A percentile compares a stretch with the other conserved stretches of the same genome.
Evolutionary conservation across 192 early-diverging fungal genomes (phyloP).

Genomic region (Backusella luteola): DNA sequence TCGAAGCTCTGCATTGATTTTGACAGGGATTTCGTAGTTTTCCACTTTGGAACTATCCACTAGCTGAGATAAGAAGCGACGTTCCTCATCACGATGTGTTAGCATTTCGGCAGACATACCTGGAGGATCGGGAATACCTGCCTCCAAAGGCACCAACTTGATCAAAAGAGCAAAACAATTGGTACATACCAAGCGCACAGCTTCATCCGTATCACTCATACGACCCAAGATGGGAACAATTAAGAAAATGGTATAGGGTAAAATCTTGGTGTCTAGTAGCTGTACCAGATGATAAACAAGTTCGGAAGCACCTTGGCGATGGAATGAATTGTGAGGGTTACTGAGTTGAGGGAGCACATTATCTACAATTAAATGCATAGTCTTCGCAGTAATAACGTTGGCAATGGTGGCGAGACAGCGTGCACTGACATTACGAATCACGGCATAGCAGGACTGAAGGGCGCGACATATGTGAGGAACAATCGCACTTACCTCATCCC

Average conservation of each 20-base stretch:
- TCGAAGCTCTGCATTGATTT: conserved; percentile 91
- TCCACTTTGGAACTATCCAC: conserved; percentile 87
- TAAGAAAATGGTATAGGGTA: conserved; percentile 97
- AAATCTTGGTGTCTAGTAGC: conserved; percentile 71
- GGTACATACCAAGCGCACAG: conserved; percentile 85
- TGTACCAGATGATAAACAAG: conserved; percentile 77
- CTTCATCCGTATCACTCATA: conserved; percentile 95
- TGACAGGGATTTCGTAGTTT: conserved; percentile 81
- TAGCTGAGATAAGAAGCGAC: conserved; percentile 92
- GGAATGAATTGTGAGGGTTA: conserved; percentile 59
- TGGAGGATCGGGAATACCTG: conserved; percentile 91
- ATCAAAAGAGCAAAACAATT: conserved; percentile 95
- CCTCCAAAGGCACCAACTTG: conserved; percentile 93
- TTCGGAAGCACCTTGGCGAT: conserved; percentile 90
- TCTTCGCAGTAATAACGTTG: conserved; percentile 59
- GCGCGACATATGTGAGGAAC: conserved; percentile 65
- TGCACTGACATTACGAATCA: conserved; percentile 79
- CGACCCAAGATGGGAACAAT: conserved; percentile 94
- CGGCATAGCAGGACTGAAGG: conserved; percentile 63
- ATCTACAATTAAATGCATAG: conserved; percentile 83
- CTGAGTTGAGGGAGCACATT: conserved; percentile 74
- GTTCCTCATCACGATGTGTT: conserved; percentile 81
- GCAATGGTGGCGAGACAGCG: conserved; percentile 75
- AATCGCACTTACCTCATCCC: conserved; percentile 41
- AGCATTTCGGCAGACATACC: conserved; percentile 81